Percentiles rank a stretch among this genome's conserved stretches.
phyloP scores from a whole-genome alignment of 2,329 filamentous ascomycete species.

The Dothideomycetes sp. region DNA sequence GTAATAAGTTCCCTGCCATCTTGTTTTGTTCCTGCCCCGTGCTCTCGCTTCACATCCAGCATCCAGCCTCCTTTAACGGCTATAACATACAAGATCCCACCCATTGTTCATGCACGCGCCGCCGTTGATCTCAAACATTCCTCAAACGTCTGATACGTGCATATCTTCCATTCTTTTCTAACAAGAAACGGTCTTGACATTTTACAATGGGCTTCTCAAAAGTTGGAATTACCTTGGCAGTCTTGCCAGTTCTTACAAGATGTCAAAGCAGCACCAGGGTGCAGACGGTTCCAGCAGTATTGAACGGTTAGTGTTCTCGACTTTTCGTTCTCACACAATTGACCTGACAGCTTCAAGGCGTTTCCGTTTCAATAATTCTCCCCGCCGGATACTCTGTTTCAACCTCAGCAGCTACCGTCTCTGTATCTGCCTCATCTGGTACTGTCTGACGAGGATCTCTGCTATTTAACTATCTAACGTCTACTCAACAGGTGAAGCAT shows the following conservation, averaged over 20 bases:
- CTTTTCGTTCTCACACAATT: neutral
- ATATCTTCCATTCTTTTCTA: too few species aligned
- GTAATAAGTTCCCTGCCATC: neutral
- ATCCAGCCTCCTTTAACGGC: neutral
- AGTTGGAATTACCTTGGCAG: neutral
- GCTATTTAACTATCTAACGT: conserved; percentile 53
- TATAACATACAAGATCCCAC: neutral
- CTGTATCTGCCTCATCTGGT: neutral
- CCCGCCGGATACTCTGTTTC: neutral
- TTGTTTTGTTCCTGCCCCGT: neutral
- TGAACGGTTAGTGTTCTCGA: neutral
- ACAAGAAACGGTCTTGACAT: neutral
- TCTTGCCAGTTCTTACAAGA: neutral
- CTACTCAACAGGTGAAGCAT: conserved; percentile 2
- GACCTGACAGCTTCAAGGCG: neutral
- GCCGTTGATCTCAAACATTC: neutral
- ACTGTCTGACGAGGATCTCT: too few species aligned
- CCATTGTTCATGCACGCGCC: neutral
- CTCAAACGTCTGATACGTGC: neutral
- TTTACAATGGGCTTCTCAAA: conserved; percentile 1
- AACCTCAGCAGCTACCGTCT: neutral
- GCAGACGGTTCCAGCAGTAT: neutral
- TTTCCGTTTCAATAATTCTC: neutral
- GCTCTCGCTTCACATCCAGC: neutral
- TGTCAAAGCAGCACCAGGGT: neutral